Evolutionary conservation across 2,329 filamentous ascomycete genomes (phyloP), one percentile per base, ranked within the genome.

Genomic region (Sarocladium brachiariae): DNA sequence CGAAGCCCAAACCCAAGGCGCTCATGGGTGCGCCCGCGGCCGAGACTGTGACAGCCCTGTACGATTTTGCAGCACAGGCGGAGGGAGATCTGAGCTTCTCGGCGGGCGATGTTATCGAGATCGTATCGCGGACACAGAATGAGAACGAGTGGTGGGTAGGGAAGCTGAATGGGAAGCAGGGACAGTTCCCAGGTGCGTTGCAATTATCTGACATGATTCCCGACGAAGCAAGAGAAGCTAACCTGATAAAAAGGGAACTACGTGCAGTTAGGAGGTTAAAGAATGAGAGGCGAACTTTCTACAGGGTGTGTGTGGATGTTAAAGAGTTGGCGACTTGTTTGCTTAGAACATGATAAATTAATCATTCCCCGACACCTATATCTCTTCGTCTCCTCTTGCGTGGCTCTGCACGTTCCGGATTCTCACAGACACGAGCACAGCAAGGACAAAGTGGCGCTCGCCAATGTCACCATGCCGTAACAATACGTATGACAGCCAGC

Each of bases 71-170:
- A 55, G 93, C 93, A 5, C 91, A 97, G 65, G 91, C 92, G 1
- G 90, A 95, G 56, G 91, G 91, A 2, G 93, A 99, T 64, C 72
- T 99, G 55, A 95, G 88, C 61, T 99, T 99, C 71, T 79, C 78
- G 16, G 83, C 89, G 0, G 91, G 92, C 4, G 93, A 99, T 55
- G 72, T 86, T 4, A 97, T 99, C 61, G 91, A 97, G 66, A 91
- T 99, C 58, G 66, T 93, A 2, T 78, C 77, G 53, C 79, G 88
- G 58, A 95, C 89, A n/a, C 76, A 80, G 55, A 96, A 96, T 61
- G 84, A 89, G 49, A 97, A 99, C 59, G 93, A 99, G 68, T 99
- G 93, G 93, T 99, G 93, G 93, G 84, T 78, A 8, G 93, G 93
- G 33, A 87, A 82, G 64, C 64, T 95, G 50, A 76, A 86, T 53